Base-by-base conservation (phyloP, 202 grass and related monocot genomes). In the Cymbopogon flexuosus region DNA sequence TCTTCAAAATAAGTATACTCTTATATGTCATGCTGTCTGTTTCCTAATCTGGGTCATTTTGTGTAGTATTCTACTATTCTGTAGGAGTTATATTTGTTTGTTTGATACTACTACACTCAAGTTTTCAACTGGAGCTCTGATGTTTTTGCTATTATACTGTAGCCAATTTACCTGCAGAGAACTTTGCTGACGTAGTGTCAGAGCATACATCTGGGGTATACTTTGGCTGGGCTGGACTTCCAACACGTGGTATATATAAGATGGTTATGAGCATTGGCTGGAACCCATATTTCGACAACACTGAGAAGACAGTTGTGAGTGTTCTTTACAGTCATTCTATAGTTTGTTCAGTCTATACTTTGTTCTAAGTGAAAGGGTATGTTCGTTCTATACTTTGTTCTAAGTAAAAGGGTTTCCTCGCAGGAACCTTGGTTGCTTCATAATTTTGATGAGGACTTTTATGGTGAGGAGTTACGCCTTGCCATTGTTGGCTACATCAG, bases 181-280 rank as follows among this genome's bases (percentile, higher is more conserved):
- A 85, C 54, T 95, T 98, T 77, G 89, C 92, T 4, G 76, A 88
- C 49, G 2, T 93, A 72, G 88, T 93, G 24, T 95, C 88, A 16
- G 96, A 98, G 24, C 90, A 98, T 88, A 91, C 92, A 31, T 98
- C 88, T 52, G 90, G 96, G 51, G 96, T 98, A 56, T 98, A 95
- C 79, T 98, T 98, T 81, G 96, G 96, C 76, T 95, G 92, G 96
- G 96, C 92, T 74, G 70, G 78, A 47, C 86, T 95, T 85, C 80
- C 92, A 68, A 81, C 29, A 12, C 87, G 61, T 70, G 90, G 96
- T 70, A 62, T 93, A 74, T 95, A 86, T 81, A 98, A 95, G 82
- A 98, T 95, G 96, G 96, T 91, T 81, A 98, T 98, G 96, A 98
- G 90, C 82, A 95, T 98, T 66, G 96, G 96, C 52, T 98, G 95